A percentile compares a stretch with the other conserved stretches of the same genome.
phyloP scores from a whole-genome alignment of 1,284 basidiomycete genomes.

The Microbotryum saponariae region DNA sequence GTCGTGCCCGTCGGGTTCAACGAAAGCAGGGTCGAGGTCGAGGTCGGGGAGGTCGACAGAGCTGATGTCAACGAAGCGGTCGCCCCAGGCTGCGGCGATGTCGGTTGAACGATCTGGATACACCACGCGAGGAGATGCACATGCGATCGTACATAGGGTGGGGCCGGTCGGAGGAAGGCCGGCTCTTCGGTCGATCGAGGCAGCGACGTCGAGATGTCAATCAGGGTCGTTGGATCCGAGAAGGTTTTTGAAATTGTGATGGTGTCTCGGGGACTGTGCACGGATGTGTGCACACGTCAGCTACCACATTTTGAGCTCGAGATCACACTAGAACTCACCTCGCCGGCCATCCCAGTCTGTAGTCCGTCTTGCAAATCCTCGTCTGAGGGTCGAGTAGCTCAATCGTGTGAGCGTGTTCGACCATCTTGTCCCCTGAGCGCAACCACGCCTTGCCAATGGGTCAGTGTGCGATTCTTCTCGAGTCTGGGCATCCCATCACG shows the following conservation, averaged over 20 bases:
- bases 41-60: constrained; percentile 40
- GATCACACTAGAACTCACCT: constrained; percentile 53
- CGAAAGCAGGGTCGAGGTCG: constrained; percentile 41
- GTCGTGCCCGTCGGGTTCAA: not conserved
- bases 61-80: constrained; percentile 38
- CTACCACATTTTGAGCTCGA: constrained; percentile 29
- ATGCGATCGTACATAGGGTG: constrained; percentile 87
- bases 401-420: constrained; percentile 71
- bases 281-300: constrained; percentile 31
- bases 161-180: constrained; percentile 82
- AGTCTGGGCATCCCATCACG: constrained; percentile 21
- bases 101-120: constrained; percentile 54
- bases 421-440: constrained; percentile 69
- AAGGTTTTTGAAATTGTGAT: constrained; percentile 82
- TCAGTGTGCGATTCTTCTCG: not conserved
- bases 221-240: constrained; percentile 55
- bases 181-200: constrained; percentile 86
- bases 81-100: constrained; percentile 29
- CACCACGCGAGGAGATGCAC: constrained; percentile 87
- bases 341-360: constrained; percentile 89
- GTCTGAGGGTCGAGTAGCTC: constrained; percentile 82
- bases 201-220: constrained; percentile 91
- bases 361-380: constrained; percentile 79
- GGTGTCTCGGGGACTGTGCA: constrained; percentile 72
- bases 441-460: not conserved